phyloP scores from a whole-genome alignment of 768 basidiomycete species.

The Mycena galopus region DNA sequence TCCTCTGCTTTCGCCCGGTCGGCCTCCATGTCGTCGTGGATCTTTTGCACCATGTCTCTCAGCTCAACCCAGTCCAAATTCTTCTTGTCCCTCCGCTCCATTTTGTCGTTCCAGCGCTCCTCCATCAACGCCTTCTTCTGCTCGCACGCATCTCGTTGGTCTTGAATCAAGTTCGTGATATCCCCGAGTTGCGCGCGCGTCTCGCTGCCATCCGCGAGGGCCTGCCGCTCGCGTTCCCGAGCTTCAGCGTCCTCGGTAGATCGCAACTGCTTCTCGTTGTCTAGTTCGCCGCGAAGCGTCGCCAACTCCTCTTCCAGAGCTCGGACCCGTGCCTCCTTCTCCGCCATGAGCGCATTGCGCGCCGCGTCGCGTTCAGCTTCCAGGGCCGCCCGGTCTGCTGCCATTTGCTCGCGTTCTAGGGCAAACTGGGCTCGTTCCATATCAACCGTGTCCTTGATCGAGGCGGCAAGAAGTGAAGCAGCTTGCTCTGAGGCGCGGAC shows the following conservation, averaged over 20 bases:
- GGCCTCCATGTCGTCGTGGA: slow-evolving; percentile 67
- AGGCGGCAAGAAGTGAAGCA: slow-evolving; percentile 66
- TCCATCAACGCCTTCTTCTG: slow-evolving; percentile 73
- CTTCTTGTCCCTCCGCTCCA: slow-evolving; percentile 68
- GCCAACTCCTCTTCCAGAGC: slow-evolving; percentile 75
- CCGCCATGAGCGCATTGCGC: slow-evolving; percentile 58
- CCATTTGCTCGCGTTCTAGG: slow-evolving; percentile 65
- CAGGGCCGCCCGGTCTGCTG: slow-evolving; percentile 67
- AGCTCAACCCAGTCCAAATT: slow-evolving; percentile 69
- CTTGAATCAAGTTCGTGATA: slow-evolving; percentile 79
- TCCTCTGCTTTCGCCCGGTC: slow-evolving; percentile 67
- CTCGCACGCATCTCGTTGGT: slow-evolving; percentile 70
- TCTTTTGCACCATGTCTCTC: slow-evolving; percentile 70
- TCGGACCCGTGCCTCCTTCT: slow-evolving; percentile 67
- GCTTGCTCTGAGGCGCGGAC: slow-evolving; percentile 65
- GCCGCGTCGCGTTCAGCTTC: slow-evolving; percentile 65
- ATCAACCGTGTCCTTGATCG: slow-evolving; percentile 70
- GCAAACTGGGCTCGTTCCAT: slow-evolving; percentile 71
- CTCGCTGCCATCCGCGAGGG: slow-evolving; percentile 71
- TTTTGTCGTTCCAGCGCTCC: slow-evolving; percentile 73
- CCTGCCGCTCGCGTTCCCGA: slow-evolving; percentile 70
- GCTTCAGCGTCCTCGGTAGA: slow-evolving; percentile 72
- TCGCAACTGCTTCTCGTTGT: slow-evolving; percentile 71
- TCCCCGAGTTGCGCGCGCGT: slow-evolving; percentile 74
- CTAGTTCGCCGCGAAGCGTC: slow-evolving; percentile 68